These are phyloP conservation scores for Plasmodium vinckei DNA, from an alignment of 169 alveolate species.

Conservation along the genomic window DNA sequence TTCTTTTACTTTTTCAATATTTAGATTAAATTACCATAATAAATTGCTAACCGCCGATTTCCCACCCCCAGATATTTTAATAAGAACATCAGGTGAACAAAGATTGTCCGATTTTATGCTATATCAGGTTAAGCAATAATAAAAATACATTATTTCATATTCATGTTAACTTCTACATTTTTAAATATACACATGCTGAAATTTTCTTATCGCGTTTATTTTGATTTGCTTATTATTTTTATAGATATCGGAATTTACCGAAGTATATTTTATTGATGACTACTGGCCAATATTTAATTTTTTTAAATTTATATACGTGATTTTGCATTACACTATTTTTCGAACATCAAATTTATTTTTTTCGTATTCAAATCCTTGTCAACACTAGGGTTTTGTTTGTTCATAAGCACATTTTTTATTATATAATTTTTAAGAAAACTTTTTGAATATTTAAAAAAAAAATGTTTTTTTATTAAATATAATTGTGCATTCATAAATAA, in stretches of 20 bases:
- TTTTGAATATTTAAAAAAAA: not conserved
- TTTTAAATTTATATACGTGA: constrained; percentile 78
- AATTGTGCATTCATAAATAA: not conserved
- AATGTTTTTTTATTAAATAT: not conserved
- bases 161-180: not conserved
- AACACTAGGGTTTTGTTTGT: constrained; percentile 20
- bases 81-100: constrained; percentile 92
- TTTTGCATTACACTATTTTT: constrained; percentile 82
- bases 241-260: constrained; percentile 85
- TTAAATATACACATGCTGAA: not conserved
- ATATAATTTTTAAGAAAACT: not conserved
- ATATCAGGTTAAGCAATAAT: constrained; percentile 83
- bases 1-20: not conserved
- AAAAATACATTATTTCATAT: not conserved
- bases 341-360: constrained; percentile 60
- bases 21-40: constrained; percentile 70
- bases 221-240: constrained; percentile 1
- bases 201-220: not conserved
- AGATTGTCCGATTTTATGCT: constrained; percentile 91
- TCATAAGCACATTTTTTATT: not conserved
- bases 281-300: constrained; percentile 83
- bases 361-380: constrained; percentile 76
- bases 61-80: constrained; percentile 89
- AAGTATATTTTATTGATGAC: constrained; percentile 81
- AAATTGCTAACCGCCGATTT: constrained; percentile 80